Base-by-base conservation (phyloP, 164 flowering plant species). In the Vitis rupestris region DNA sequence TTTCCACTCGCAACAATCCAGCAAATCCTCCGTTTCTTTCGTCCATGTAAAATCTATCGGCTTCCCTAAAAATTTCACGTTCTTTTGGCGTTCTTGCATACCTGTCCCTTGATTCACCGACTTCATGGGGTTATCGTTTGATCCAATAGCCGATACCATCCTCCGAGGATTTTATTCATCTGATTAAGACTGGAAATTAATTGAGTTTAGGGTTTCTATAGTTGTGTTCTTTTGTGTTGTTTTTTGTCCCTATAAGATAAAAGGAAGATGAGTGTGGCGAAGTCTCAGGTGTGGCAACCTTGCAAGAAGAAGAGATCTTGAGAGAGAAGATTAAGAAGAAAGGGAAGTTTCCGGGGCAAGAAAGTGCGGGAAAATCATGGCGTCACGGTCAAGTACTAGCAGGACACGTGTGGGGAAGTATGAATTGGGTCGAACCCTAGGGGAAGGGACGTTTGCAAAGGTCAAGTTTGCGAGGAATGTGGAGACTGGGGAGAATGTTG, bases 381-480 rank as follows among this genome's bases (percentile, higher is more conserved):
- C 74, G 30, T 50, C 72, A 63, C 61, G 75, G 9, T 11, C 74
- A 51, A 11, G 44, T 37, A 31, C 6, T 31, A 66, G 78, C 27
- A 72, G 80, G 75, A 85, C 89, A 17, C 79, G 89, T 16, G 92
- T 91, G 23, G 97, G 97, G 60, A 91, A 70, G 76, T 91, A 89
- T 72, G 94, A 89, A 76, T 75, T 91, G 0, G 97, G 97, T 13
- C 70, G 90, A 83, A 91, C 97, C 8, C 73, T 91, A 8, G 97
- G 97, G 5, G 94, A 89, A 70, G 97, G 97, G 0, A 84, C 89
- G 0, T 89, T 91, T 69, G 97, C 94, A 5, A 91, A 89, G 85
- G 97, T 91, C 67, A 91, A 91, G 77, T 91, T 89, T 29, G 97
- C 97, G 9, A 73, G 85, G 69, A 84, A 91, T 63, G 30, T 75